These are phyloP conservation scores for Batkoa obscura DNA, from an alignment of 371 early-diverging fungal species.

Conservation along the genomic window DNA sequence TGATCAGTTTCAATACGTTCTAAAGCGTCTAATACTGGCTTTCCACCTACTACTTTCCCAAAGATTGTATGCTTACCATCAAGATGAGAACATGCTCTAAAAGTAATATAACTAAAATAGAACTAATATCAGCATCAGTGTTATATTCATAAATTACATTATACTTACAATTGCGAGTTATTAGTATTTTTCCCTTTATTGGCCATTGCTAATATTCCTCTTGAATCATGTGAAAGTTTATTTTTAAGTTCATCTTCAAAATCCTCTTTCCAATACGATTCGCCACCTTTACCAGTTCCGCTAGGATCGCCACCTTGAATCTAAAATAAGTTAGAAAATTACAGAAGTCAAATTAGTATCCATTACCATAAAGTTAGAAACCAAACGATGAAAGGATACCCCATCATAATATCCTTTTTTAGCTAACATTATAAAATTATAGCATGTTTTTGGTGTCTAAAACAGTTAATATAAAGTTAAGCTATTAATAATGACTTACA, in stretches of 20 bases:
- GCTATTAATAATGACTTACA: constrained; percentile 14
- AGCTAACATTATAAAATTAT: constrained; percentile 77
- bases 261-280: constrained; percentile 54
- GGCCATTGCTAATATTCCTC: constrained; percentile 73
- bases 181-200: constrained; percentile 76
- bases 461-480: no score
- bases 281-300: constrained; percentile 77
- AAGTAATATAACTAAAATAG: constrained; percentile 59
- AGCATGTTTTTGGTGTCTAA: constrained; percentile 66
- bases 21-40: constrained; percentile 58
- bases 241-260: constrained; percentile 68
- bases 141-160: neutral
- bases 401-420: constrained; percentile 67
- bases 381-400: constrained; percentile 66
- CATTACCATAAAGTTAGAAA: constrained; percentile 71
- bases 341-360: neutral
- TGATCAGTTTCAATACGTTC: constrained; percentile 52
- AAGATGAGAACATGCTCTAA: constrained; percentile 54
- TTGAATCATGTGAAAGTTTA: constrained; percentile 47
- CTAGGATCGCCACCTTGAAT: constrained; percentile 91
- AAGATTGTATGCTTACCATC: constrained; percentile 85
- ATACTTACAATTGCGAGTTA: constrained; percentile 69
- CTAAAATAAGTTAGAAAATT: constrained; percentile 10
- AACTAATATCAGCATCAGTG: no score
- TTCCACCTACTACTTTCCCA: constrained; percentile 68